Evolutionary conservation across 192 early-diverging fungal genomes (phyloP).

Genomic region (Geosiphon pyriformis): DNA sequence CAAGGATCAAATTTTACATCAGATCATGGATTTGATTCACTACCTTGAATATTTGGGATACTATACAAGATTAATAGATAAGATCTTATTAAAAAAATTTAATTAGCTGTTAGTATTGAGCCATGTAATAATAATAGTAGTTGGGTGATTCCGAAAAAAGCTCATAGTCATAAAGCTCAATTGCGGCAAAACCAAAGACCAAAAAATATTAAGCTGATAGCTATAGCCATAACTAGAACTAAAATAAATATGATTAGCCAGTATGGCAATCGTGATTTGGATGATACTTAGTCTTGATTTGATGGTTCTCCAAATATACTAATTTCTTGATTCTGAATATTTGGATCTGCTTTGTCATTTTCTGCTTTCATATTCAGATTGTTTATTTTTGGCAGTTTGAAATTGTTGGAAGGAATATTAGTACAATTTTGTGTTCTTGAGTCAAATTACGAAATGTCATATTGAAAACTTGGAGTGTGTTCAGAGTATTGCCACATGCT

Average conservation of each 20-base stretch:
- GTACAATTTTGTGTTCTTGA: neutral
- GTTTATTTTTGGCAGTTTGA: neutral
- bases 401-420: neutral
- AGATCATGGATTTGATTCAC: too few species aligned
- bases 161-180: neutral
- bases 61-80: too few species aligned
- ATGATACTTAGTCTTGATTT: neutral
- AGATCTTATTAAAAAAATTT: too few species aligned
- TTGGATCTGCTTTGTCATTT: too few species aligned
- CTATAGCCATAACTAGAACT: neutral
- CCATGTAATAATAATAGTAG: too few species aligned
- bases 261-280: neutral
- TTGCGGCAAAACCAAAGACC: neutral
- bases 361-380: neutral
- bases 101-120: too few species aligned
- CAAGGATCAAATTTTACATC: too few species aligned
- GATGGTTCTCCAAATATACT: too few species aligned
- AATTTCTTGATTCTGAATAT: too few species aligned
- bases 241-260: neutral
- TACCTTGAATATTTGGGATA: too few species aligned
- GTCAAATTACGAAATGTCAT: neutral
- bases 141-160: neutral
- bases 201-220: neutral
- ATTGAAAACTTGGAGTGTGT: neutral
- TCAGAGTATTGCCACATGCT: neutral